A percentile compares a stretch with the other conserved stretches of the same genome.
phyloP scores from a whole-genome alignment of 257 asterid species.

The Solanum chiquidenum region DNA sequence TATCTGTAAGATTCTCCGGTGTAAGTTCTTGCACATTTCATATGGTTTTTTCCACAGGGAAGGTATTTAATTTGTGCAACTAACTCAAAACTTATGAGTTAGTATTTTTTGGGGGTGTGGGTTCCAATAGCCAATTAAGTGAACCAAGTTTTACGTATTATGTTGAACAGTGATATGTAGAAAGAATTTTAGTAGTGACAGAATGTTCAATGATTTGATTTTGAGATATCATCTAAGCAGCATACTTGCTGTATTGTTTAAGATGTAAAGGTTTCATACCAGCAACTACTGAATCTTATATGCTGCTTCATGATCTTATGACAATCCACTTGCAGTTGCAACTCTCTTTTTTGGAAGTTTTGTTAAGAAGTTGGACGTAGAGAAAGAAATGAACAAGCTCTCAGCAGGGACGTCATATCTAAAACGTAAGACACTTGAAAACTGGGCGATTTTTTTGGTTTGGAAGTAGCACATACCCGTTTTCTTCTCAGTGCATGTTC shows the following conservation, averaged over 20 bases:
- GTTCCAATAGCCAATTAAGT: background rate
- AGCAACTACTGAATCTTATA: background rate
- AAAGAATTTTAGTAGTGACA: background rate
- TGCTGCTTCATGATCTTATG: background rate
- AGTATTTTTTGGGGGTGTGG: background rate
- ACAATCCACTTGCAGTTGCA: background rate
- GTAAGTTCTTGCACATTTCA: background rate
- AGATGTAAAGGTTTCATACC: background rate
- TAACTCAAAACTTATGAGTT: background rate
- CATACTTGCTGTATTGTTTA: too few species aligned
- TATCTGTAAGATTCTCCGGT: background rate
- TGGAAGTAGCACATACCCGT: background rate
- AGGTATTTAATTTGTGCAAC: background rate
- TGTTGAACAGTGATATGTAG: background rate
- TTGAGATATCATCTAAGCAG: background rate
- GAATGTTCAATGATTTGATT: background rate
- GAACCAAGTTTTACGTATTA: background rate
- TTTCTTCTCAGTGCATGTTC: background rate
- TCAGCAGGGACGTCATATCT: background rate
- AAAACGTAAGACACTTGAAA: background rate
- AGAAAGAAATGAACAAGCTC: background rate
- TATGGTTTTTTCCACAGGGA: background rate
- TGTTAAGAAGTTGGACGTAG: background rate
- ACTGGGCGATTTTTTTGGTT: background rate
- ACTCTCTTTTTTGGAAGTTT: background rate